phyloP scores from a whole-genome alignment of 148 eudicot genomes.

The Vaccinium darrowii region DNA sequence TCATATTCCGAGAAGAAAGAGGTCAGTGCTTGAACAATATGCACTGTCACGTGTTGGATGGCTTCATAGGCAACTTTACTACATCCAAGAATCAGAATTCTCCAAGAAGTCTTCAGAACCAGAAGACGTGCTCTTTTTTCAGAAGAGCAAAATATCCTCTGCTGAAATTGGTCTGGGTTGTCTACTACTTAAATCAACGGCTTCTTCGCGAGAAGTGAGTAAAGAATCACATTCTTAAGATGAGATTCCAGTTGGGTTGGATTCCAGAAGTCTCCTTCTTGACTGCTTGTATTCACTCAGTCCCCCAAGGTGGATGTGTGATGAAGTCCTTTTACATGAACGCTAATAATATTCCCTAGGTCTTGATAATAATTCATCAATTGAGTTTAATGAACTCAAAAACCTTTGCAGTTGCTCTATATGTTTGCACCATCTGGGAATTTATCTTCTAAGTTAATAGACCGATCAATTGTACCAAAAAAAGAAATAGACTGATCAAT shows the following conservation, averaged over 20 bases:
- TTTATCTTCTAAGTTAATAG: neutral
- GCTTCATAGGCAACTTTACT: slow-evolving; percentile 16
- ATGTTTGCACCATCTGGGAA: neutral
- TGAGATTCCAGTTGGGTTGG: neutral
- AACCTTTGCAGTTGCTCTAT: slow-evolving; percentile 1
- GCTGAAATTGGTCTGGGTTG: slow-evolving; percentile 21
- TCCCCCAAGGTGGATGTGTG: neutral
- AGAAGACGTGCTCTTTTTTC: slow-evolving; percentile 16
- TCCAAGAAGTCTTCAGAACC: neutral
- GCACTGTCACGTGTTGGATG: slow-evolving; percentile 10
- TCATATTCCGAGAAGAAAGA: slow-evolving; percentile 14
- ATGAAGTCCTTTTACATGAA: neutral
- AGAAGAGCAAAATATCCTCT: neutral
- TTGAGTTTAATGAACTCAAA: neutral
- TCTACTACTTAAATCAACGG: slow-evolving; percentile 10
- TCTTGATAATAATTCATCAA: neutral
- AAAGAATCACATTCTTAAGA: slow-evolving; percentile 1
- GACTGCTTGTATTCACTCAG: neutral
- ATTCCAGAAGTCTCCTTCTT: neutral
- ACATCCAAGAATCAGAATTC: slow-evolving; percentile 20
- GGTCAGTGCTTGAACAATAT: slow-evolving; percentile 15
- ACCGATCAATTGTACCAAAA: neutral
- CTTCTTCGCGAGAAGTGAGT: slow-evolving; percentile 3
- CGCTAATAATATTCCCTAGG: neutral
- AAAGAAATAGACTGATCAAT: neutral